Evolutionary conservation across 169 alveolate species (phyloP).

Genomic region (Cryptosporidium meleagridis): DNA sequence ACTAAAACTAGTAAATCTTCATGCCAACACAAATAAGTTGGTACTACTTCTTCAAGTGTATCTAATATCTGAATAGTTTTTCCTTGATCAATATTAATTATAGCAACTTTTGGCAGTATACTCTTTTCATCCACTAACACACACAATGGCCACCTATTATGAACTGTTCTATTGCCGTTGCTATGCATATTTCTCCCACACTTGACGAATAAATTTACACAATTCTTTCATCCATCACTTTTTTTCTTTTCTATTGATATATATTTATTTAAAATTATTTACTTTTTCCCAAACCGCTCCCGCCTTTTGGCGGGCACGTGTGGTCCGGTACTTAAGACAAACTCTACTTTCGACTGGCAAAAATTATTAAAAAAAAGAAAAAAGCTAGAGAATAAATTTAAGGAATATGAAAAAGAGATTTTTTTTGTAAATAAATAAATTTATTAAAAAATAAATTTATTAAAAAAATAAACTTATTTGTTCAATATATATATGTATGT

Average conservation of each 20-base stretch:
- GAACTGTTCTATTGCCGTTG: not conserved
- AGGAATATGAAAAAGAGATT: not conserved
- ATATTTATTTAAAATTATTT: not conserved
- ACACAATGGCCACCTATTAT: slow-evolving; percentile 54
- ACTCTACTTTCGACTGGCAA: not conserved
- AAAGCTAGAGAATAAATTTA: not conserved
- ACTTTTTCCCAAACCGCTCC: not conserved
- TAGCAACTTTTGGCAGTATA: not conserved
- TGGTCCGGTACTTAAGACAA: not conserved
- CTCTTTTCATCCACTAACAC: slow-evolving; percentile 12
- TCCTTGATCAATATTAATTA: slow-evolving; percentile 22
- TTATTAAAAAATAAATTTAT: too few species aligned
- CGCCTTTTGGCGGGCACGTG: not conserved
- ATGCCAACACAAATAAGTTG: slow-evolving; percentile 42
- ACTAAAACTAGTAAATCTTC: slow-evolving; percentile 16
- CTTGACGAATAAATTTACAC: not conserved
- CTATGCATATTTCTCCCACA: not conserved
- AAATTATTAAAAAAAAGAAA: not conserved
- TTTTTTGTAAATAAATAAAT: not conserved
- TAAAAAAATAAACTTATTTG: too few species aligned
- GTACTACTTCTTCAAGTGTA: not conserved
- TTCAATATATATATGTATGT: too few species aligned
- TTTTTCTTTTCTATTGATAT: too few species aligned
- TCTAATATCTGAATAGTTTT: slow-evolving; percentile 8
- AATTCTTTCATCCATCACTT: slow-evolving; percentile 1